Percentiles rank a stretch among this genome's conserved stretches.
Conservation (phyloP, 805 yeast species). For the Yarrowia yakushimensis region DNA sequence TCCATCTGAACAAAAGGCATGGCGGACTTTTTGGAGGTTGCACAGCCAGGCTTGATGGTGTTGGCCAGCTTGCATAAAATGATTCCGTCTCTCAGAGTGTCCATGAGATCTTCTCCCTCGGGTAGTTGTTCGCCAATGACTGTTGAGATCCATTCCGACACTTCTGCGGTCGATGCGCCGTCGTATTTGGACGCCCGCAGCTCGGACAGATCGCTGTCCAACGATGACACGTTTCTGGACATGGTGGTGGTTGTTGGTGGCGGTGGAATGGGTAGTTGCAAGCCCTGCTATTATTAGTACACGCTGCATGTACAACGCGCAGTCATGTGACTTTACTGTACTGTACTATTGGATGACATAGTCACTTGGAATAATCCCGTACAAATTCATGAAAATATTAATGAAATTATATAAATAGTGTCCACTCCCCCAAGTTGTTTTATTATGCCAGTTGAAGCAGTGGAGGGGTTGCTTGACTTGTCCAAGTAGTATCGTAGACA, state of each 20-base stretch:
- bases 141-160: conserved; percentile 50
- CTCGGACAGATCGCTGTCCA: neutral
- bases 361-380: too few relatives aligned
- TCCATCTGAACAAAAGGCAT: conserved; percentile 87
- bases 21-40: conserved; percentile 54
- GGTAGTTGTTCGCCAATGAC: conserved; percentile 40
- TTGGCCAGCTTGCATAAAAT: conserved; percentile 49
- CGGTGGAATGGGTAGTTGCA: too few relatives aligned
- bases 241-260: neutral
- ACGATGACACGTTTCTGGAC: neutral
- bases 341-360: too few relatives aligned
- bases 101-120: conserved; percentile 46
- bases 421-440: neutral
- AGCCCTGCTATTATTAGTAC: neutral
- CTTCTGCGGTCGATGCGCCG: conserved; percentile 1
- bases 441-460: neutral
- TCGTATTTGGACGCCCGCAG: conserved; percentile 18
- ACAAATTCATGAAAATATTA: neutral
- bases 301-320: neutral
- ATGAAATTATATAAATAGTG: neutral
- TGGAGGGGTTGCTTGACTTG: too few relatives aligned
- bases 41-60: conserved; percentile 39
- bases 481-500: too few relatives aligned
- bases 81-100: conserved; percentile 59
- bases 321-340: neutral